These are phyloP conservation scores for Arctostaphylos glauca DNA, from an alignment of 148 eudicot genomes.

Conservation along the genomic window DNA sequence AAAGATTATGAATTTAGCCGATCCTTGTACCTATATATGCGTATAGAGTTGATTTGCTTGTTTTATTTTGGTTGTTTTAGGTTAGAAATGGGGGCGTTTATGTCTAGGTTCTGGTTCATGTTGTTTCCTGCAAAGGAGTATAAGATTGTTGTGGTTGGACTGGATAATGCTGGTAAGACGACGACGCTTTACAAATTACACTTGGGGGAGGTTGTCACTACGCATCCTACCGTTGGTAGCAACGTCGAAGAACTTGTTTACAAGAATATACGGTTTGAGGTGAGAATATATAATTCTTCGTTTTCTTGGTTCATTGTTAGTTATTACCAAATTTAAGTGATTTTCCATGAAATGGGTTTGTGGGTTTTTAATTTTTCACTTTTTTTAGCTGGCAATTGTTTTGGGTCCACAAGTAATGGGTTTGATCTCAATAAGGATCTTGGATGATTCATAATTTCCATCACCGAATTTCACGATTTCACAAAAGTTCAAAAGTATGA, in stretches of 20 bases:
- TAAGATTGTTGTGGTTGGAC: slow-evolving; percentile 88
- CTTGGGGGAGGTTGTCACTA: slow-evolving; percentile 91
- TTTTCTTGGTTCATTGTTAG: neutral
- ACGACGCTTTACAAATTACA: slow-evolving; percentile 96
- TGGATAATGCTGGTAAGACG: slow-evolving; percentile 98
- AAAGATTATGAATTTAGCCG: neutral
- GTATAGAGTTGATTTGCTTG: neutral
- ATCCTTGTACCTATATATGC: neutral
- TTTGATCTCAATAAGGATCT: neutral
- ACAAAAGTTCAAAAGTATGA: neutral
- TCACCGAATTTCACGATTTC: neutral
- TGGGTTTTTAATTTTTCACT: neutral
- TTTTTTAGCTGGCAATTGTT: neutral
- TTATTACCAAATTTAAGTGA: neutral
- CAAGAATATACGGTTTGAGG: slow-evolving; percentile 95
- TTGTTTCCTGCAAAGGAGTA: slow-evolving; percentile 97
- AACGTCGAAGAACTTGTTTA: slow-evolving; percentile 97
- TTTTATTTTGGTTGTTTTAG: slow-evolving; percentile 11
- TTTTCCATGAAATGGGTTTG: neutral
- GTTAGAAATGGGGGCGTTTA: slow-evolving; percentile 68
- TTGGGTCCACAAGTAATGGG: too few relatives aligned
- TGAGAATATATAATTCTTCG: slow-evolving; percentile 3
- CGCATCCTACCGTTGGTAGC: slow-evolving; percentile 99
- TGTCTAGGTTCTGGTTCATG: slow-evolving; percentile 97
- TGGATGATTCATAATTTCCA: neutral